These are phyloP conservation scores for Flaveria ramosissima DNA, from an alignment of 129 eudicot species.

Conservation along the genomic window DNA sequence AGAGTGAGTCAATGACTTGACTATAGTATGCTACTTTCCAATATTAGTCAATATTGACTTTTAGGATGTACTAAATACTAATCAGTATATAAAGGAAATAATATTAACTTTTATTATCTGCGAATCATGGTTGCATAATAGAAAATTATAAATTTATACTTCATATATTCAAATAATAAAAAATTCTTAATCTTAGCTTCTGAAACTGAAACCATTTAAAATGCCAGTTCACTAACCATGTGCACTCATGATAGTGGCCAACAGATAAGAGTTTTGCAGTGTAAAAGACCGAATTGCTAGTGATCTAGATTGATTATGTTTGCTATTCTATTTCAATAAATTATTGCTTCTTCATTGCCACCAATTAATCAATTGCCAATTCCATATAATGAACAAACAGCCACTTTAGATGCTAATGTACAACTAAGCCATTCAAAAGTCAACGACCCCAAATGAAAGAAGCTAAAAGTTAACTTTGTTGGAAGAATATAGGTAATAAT, in stretches of 20 bases:
- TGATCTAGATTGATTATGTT: slow-evolving; percentile 16
- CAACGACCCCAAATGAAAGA: slow-evolving; percentile 39
- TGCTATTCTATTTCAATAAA: slow-evolving; percentile 21
- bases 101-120: neutral
- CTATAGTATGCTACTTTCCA: no score
- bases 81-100: neutral
- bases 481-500: slow-evolving; percentile 29
- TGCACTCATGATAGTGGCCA: slow-evolving; percentile 35
- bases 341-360: slow-evolving; percentile 24
- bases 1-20: neutral
- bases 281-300: slow-evolving; percentile 17
- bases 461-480: slow-evolving; percentile 33
- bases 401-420: slow-evolving; percentile 24
- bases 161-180: neutral
- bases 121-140: no score
- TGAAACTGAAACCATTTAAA: neutral
- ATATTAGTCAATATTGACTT: neutral
- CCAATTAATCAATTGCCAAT: slow-evolving; percentile 26
- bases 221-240: slow-evolving; percentile 34
- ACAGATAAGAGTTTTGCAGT: slow-evolving; percentile 21
- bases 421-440: slow-evolving; percentile 38
- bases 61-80: neutral
- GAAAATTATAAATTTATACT: no score
- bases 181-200: neutral
- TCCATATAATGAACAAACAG: slow-evolving; percentile 15